These are phyloP conservation scores for Dactylellina parvicollis DNA, from an alignment of 2,329 filamentous ascomycete species.

Conservation along the genomic window DNA sequence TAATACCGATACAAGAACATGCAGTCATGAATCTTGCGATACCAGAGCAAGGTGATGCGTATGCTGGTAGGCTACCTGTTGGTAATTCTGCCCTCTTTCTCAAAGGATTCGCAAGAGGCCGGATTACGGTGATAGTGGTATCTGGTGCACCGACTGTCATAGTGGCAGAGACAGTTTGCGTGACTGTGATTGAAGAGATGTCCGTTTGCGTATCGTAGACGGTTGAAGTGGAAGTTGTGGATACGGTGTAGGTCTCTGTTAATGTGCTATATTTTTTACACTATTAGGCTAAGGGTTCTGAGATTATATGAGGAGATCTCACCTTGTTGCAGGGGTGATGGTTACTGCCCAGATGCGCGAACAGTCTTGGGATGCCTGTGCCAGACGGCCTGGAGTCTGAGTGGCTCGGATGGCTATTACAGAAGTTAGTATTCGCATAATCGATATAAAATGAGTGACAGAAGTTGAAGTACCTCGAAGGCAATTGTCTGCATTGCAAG, in stretches of 20 bases:
- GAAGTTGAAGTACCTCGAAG: background rate
- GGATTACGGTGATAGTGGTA: background rate
- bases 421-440: background rate
- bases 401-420: conserved; percentile 5
- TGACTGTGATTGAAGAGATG: background rate
- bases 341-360: conserved; percentile 5
- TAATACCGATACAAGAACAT: conserved; percentile 15
- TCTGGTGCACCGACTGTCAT: conserved; percentile 13
- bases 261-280: background rate
- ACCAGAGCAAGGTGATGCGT: conserved; percentile 4
- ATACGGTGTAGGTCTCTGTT: background rate
- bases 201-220: conserved; percentile 7
- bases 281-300: background rate
- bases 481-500: background rate
- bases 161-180: background rate
- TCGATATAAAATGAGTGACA: background rate
- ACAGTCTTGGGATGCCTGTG: conserved; percentile 15
- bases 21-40: conserved; percentile 4
- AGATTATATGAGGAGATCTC: background rate
- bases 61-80: background rate
- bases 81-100: background rate
- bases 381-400: conserved; percentile 1
- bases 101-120: background rate
- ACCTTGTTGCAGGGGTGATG: conserved; percentile 2
- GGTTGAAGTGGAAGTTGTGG: background rate